Conservation (phyloP, 2,329 filamentous ascomycete genomes). For the Hypoxylon sp. region DNA sequence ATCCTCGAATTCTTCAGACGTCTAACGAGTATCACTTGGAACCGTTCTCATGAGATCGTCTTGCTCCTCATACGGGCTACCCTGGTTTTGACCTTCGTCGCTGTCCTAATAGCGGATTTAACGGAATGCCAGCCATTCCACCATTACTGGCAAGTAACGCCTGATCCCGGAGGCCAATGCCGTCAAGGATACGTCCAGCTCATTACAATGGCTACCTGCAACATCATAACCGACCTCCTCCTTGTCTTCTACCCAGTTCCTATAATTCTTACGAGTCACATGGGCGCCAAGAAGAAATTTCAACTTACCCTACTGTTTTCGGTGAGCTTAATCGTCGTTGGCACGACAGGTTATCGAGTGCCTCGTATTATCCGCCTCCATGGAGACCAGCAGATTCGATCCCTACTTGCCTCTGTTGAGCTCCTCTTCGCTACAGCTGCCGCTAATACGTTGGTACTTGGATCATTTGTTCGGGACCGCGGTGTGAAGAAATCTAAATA, state of each 20-base stretch:
- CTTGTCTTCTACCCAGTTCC: slow-evolving; percentile 91
- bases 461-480: slow-evolving; percentile 91
- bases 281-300: slow-evolving; percentile 82
- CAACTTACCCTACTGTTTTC: slow-evolving; percentile 87
- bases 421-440: slow-evolving; percentile 89
- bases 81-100: slow-evolving; percentile 83
- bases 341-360: slow-evolving; percentile 85
- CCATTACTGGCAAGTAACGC: slow-evolving; percentile 85
- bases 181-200: slow-evolving; percentile 90
- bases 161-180: slow-evolving; percentile 88
- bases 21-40: slow-evolving; percentile 86
- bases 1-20: slow-evolving; percentile 93
- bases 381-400: slow-evolving; percentile 88
- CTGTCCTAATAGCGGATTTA: slow-evolving; percentile 84
- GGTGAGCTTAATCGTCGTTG: slow-evolving; percentile 84
- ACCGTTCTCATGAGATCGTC: slow-evolving; percentile 79
- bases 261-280: slow-evolving; percentile 84
- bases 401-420: slow-evolving; percentile 90
- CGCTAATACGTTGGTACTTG: slow-evolving; percentile 90
- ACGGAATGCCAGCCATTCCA: slow-evolving; percentile 84
- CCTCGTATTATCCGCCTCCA: slow-evolving; percentile 78
- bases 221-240: slow-evolving; percentile 89
- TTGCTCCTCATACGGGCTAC: slow-evolving; percentile 81
- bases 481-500: slow-evolving; percentile 92
- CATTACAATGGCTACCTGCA: slow-evolving; percentile 89